These are phyloP conservation scores for Tulasnella sp. DNA, from an alignment of 768 basidiomycete genomes.

Conservation along the genomic window DNA sequence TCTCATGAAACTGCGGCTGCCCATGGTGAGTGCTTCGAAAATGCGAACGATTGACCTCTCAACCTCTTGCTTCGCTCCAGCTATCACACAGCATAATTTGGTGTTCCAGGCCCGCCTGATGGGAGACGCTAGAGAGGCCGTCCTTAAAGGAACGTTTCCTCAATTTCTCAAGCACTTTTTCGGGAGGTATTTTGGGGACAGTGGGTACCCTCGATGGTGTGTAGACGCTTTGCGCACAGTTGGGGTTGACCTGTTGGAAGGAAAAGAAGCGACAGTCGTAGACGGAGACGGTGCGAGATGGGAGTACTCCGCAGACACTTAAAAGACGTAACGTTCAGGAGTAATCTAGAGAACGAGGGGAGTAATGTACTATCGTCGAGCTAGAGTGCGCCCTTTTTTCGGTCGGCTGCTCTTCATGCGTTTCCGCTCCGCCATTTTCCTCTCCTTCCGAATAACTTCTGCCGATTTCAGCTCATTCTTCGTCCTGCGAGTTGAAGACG, in stretches of 20 bases:
- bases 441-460: constrained; percentile 78
- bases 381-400: neutral
- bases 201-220: constrained; percentile 85
- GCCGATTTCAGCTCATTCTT: constrained; percentile 81
- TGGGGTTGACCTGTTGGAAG: constrained; percentile 74
- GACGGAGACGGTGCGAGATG: constrained; percentile 57
- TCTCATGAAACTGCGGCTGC: constrained; percentile 83
- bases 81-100: constrained; percentile 77
- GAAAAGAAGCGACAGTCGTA: constrained; percentile 47
- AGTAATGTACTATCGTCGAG: neutral
- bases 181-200: constrained; percentile 64
- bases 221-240: constrained; percentile 78
- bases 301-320: constrained; percentile 48
- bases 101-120: constrained; percentile 83
- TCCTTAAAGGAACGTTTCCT: constrained; percentile 72
- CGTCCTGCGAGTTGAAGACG: constrained; percentile 46
- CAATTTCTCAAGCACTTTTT: constrained; percentile 74
- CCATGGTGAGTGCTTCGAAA: constrained; percentile 54
- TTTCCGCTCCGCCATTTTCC: constrained; percentile 60
- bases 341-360: neutral
- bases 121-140: constrained; percentile 79
- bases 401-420: constrained; percentile 81
- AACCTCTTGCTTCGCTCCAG: constrained; percentile 38
- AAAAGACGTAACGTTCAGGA: neutral
- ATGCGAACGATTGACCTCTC: too few relatives aligned